These are phyloP conservation scores for Podosphaera aphanis DNA, from an alignment of 2,329 filamentous ascomycete species.

Conservation along the genomic window DNA sequence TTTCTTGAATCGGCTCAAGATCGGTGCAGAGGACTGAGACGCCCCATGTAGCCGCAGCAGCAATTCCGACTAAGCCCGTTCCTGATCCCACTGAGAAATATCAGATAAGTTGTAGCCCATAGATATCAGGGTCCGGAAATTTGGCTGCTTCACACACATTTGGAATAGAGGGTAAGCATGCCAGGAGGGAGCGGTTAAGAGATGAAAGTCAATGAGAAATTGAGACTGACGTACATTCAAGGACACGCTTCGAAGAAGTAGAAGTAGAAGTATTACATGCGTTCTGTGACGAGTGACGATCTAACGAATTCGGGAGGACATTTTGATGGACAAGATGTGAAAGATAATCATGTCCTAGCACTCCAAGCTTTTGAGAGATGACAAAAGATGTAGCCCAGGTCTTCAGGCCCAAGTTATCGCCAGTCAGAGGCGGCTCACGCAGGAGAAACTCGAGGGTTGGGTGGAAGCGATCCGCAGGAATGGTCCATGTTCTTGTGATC, in stretches of 20 bases:
- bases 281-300: neutral
- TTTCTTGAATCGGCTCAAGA: conserved; percentile 59
- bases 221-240: conserved; percentile 27
- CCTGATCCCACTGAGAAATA: conserved; percentile 27
- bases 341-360: conserved; percentile 15
- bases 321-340: neutral
- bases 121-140: too few relatives aligned
- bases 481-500: conserved; percentile 34
- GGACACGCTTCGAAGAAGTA: conserved; percentile 15
- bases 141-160: too few relatives aligned
- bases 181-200: too few relatives aligned
- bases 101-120: neutral
- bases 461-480: conserved; percentile 22
- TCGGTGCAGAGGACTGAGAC: conserved; percentile 56
- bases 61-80: conserved; percentile 73
- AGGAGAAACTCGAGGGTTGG: conserved; percentile 41
- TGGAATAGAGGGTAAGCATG: too few relatives aligned
- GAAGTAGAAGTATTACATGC: too few relatives aligned
- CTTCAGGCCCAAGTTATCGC: conserved; percentile 74
- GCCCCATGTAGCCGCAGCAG: conserved; percentile 50
- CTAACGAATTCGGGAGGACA: neutral
- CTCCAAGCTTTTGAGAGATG: conserved; percentile 46
- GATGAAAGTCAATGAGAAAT: neutral
- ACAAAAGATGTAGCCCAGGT: conserved; percentile 88
- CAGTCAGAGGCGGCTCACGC: conserved; percentile 67